Base-by-base conservation (phyloP, 1,284 basidiomycete species). In the Leccinum fallax region DNA sequence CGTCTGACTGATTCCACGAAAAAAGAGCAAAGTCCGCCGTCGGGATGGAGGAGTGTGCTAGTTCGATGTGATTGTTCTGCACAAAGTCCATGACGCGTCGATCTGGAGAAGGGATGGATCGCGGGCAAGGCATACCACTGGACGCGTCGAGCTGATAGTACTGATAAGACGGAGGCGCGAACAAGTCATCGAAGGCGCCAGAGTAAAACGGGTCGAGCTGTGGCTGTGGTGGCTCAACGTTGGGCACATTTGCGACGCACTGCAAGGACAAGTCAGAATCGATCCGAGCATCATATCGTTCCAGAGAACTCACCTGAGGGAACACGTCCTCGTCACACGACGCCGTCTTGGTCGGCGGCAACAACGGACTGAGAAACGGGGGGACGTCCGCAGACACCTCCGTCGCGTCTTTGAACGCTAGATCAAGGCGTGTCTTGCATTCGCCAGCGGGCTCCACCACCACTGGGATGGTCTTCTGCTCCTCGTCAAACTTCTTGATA, bases 281-380 rank as follows among this genome's bases (percentile, higher is more conserved):
- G 10, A 30, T 21, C 13, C 30, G 15, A 8, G 8, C 16, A 38
- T 43, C 16, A 30, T 5, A 16, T 3, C 2, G 15, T 13, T n/a
- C 8, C 21, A 2, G 51, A 34, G 55, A 26, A 49, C 71, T 69
- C 60, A 74, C 69, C 9, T 63, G 49, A 4, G 58, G 51, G 21
- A 49, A 21, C 9, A 24, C 15, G 46, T 13, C 13, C 9, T n/a
- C 16, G 38, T 65, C 59, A 4, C 49, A 30, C 3, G 49, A 52
- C 19, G 53, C 11, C 26, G 21, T 52, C 52, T 49, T 34, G 30
- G 62, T 46, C 5, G 77, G 74, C 6, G 78, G 78, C 7, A 79
- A 56, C 56, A 80, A 65, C 7, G 78, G 78, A 52, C 74, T 78
- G 53, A 66, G 72, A 60, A 79, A 79, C 5, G 71, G 75, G 1